Evolutionary conservation across 495 filamentous ascomycete genomes (phyloP).

Genomic region (Xylaria telfairii): DNA sequence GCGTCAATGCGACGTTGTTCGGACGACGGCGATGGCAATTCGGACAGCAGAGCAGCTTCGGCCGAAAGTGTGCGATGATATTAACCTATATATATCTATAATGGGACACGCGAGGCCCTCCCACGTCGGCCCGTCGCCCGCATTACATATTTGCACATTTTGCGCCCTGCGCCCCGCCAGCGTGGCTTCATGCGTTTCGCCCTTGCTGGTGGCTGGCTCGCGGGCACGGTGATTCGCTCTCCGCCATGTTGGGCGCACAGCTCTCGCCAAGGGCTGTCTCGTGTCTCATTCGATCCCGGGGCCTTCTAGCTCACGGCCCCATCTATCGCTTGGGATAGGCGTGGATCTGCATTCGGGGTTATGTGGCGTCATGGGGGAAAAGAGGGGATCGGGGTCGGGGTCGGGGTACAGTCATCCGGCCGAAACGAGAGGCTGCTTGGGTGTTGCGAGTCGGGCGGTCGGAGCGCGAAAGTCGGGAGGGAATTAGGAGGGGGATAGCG

Average conservation of each 20-base stretch:
- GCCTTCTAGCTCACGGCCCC: background rate
- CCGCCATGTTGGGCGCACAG: background rate
- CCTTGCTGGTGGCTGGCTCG: background rate
- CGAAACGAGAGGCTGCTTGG: background rate
- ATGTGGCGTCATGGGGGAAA: constrained; percentile 1
- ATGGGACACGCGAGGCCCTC: no score
- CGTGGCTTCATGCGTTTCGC: no score
- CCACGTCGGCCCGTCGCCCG: no score
- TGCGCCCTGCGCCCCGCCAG: no score
- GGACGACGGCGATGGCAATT: no score
- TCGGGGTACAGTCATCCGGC: constrained; percentile 3
- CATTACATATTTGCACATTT: no score
- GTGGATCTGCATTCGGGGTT: background rate
- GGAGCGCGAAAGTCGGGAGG: background rate
- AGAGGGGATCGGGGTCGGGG: constrained; percentile 11
- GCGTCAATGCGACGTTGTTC: no score
- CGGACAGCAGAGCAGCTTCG: no score
- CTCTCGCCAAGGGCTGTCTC: background rate
- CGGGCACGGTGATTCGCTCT: background rate
- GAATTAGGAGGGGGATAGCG: background rate
- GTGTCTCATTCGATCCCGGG: background rate
- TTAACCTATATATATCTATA: no score
- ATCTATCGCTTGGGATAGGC: background rate
- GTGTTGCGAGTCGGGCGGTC: background rate
- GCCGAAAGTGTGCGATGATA: no score